Evolutionary conservation across 768 basidiomycete genomes (phyloP), one percentile per base, ranked within the genome.

Genomic region (Termitomyces heimii): DNA sequence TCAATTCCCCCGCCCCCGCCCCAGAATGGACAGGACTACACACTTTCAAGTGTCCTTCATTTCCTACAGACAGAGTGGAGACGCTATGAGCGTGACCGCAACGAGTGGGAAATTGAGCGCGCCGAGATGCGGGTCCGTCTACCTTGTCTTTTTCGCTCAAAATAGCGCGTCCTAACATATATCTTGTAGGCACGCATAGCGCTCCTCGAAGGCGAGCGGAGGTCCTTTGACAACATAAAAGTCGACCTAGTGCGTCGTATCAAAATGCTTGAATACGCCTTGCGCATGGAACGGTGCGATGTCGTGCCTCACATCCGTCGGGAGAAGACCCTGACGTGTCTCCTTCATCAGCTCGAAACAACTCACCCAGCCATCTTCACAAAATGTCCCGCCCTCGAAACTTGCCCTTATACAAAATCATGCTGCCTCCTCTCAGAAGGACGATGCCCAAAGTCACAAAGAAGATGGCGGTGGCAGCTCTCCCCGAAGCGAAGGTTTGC

Each of bases 51-150:
- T 66, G 94, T 98, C 58, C 81, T 99, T 60, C 97, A 99, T 77
- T 99, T 93, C 71, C 81, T 98, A 52, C 97, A 99, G 76, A 93
- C 92, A 22, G 97, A 99, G 78, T 98, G 95, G 93, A 82, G 97
- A 60, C 82, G 92, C 59, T 98, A 97, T 68, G 97, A 98, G 73
- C 87, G 95, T 70, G 97, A 99, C 76, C 82, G 96, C 67, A 99
- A 99, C 70, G 97, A 99, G 75, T 99, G 96, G 96, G 97, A 99
- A 79, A 99, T 99, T 66, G 97, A 98, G 74, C 81, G 97, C 64
- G 97, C 97, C 32, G 97, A 98, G 74, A 98, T 98, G 95, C 82
- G 96, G 81, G 94, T 94, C 62, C 66, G 91, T 84, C 43, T 60
- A 55, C 60, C 52, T 44, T 56, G 54, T 57, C 62, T 46, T 60